These are phyloP conservation scores for Chytriomyces sp. DNA, from an alignment of 192 early-diverging fungal genomes.

Conservation along the genomic window DNA sequence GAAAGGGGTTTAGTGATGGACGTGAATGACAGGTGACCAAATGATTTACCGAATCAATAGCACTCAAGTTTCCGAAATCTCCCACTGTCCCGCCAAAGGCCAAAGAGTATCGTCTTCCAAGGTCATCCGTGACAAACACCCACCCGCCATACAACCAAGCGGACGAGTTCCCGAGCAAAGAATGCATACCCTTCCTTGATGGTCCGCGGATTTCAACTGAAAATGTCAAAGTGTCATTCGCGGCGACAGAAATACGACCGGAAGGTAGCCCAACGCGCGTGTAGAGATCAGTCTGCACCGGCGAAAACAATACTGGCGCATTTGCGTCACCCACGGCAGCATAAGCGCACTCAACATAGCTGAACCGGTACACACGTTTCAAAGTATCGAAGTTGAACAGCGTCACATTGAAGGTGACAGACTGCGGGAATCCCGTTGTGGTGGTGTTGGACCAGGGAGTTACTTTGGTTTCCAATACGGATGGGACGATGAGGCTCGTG, in stretches of 20 bases:
- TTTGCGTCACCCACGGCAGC: conserved; percentile 22
- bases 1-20: too few relatives aligned
- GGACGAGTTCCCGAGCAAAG: not conserved
- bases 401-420: not conserved
- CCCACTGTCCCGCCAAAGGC: conserved; percentile 6
- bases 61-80: not conserved
- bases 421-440: not conserved
- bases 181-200: not conserved
- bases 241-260: conserved; percentile 19
- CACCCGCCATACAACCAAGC: conserved; percentile 15
- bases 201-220: conserved; percentile 35
- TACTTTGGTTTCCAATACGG: conserved; percentile 7
- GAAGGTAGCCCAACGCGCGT: not conserved
- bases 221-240: conserved; percentile 27
- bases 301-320: not conserved
- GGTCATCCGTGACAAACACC: not conserved
- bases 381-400: not conserved
- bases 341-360: not conserved
- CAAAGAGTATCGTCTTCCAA: not conserved
- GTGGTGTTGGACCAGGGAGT: conserved; percentile 22
- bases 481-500: conserved; percentile 11
- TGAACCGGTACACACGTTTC: not conserved
- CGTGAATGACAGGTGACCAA: too few relatives aligned
- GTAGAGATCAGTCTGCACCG: not conserved
- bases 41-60: conserved; percentile 16